Conservation (phyloP, 768 basidiomycete genomes). For the Serendipita indica region DNA sequence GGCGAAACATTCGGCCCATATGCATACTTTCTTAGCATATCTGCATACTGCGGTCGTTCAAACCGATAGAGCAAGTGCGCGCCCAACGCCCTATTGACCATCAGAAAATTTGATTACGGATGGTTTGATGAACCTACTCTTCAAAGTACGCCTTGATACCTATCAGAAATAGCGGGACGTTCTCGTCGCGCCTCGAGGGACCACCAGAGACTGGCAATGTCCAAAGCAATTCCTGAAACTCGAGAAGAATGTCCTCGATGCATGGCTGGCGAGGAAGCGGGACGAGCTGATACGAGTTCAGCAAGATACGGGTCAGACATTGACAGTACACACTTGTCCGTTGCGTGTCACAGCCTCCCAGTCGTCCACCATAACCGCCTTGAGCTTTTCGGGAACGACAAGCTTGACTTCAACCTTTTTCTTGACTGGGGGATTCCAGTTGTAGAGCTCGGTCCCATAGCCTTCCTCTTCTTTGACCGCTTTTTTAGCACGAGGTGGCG, state of each 20-base stretch:
- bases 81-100: conserved; percentile 45
- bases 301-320: not conserved
- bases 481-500: not conserved
- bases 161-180: not conserved
- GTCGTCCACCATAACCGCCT: conserved; percentile 82
- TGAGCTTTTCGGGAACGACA: conserved; percentile 77
- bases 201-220: conserved; percentile 20
- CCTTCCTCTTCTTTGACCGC: conserved; percentile 3
- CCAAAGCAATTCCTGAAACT: conserved; percentile 56
- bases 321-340: conserved; percentile 44
- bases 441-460: conserved; percentile 4
- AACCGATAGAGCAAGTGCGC: conserved; percentile 87
- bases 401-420: conserved; percentile 84
- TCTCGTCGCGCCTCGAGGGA: not conserved
- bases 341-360: conserved; percentile 98
- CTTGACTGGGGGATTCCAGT: conserved; percentile 15
- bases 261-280: conserved; percentile 65
- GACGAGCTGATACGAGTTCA: conserved; percentile 47
- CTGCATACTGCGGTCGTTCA: conserved; percentile 85
- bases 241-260: conserved; percentile 58
- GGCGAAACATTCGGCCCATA: conserved; percentile 57
- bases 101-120: not conserved
- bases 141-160: not conserved
- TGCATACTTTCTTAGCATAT: conserved; percentile 54
- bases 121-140: not conserved